Conservation (phyloP, 129 eudicot species). For the Flaveria linearis region DNA sequence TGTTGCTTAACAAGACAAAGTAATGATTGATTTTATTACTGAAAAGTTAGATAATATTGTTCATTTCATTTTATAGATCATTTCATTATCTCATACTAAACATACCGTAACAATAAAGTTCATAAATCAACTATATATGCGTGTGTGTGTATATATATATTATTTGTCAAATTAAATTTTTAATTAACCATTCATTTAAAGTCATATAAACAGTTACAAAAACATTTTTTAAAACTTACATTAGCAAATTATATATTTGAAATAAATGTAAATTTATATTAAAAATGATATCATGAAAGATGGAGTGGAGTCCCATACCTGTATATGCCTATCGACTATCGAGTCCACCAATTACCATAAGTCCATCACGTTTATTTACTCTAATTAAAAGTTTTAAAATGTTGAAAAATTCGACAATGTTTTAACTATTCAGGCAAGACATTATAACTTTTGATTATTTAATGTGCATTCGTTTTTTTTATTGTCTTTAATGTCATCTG, state of each 20-base stretch:
- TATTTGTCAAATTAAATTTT: too few species aligned
- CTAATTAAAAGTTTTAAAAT: neutral
- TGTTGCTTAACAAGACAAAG: too few species aligned
- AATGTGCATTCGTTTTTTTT: neutral
- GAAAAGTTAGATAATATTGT: too few species aligned
- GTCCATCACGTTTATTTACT: neutral
- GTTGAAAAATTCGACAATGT: neutral
- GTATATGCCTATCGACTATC: neutral
- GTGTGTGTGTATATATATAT: too few species aligned
- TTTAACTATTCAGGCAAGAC: neutral
- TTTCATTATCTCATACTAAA: too few species aligned
- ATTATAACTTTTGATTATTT: neutral
- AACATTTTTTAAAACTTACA: neutral
- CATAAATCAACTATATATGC: too few species aligned
- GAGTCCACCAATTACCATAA: neutral
- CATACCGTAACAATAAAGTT: too few species aligned
- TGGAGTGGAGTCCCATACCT: neutral
- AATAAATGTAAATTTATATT: neutral
- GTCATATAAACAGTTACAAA: neutral
- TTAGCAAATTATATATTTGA: neutral
- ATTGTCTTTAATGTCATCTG: neutral
- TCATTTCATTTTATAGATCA: too few species aligned
- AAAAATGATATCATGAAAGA: neutral
- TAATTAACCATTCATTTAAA: too few species aligned
- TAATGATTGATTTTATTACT: too few species aligned